A percentile compares a stretch with the other conserved stretches of the same genome.
Evolutionary conservation across 177 flowering plant species (phyloP).

Genomic region (Vitis hybrid): DNA sequence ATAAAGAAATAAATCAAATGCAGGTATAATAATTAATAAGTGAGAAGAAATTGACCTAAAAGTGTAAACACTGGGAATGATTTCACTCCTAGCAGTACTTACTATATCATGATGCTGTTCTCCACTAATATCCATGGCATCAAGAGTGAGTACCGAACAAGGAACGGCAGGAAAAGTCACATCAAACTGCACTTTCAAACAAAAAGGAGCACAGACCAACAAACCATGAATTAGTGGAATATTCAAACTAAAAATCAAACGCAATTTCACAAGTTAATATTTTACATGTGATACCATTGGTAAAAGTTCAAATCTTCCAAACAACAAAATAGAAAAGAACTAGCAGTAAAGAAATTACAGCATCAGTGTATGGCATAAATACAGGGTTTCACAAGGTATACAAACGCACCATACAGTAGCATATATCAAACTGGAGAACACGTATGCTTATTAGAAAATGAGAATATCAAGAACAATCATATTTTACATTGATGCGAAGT

Average conservation of each 20-base stretch:
- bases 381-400: neutral
- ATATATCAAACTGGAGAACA: neutral
- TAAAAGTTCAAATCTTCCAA: too few relatives aligned
- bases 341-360: too few relatives aligned
- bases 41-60: neutral
- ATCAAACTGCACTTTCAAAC: conserved; percentile 66
- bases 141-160: conserved; percentile 77
- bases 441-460: neutral
- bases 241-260: neutral
- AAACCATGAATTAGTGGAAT: neutral
- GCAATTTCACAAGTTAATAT: neutral
- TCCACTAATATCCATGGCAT: conserved; percentile 95
- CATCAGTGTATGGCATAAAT: too few relatives aligned
- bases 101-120: conserved; percentile 92
- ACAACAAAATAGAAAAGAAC: too few relatives aligned
- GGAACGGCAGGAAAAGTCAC: conserved; percentile 74
- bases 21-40: neutral
- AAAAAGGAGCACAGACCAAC: neutral
- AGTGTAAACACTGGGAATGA: neutral
- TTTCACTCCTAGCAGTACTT: conserved; percentile 16
- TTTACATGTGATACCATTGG: too few relatives aligned
- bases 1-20: neutral
- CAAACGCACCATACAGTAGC: neutral
- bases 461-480: neutral
- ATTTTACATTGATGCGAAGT: conserved; percentile 61